These are phyloP conservation scores for Tephrocybe sp. DNA, from an alignment of 768 basidiomycete species.

Conservation along the genomic window DNA sequence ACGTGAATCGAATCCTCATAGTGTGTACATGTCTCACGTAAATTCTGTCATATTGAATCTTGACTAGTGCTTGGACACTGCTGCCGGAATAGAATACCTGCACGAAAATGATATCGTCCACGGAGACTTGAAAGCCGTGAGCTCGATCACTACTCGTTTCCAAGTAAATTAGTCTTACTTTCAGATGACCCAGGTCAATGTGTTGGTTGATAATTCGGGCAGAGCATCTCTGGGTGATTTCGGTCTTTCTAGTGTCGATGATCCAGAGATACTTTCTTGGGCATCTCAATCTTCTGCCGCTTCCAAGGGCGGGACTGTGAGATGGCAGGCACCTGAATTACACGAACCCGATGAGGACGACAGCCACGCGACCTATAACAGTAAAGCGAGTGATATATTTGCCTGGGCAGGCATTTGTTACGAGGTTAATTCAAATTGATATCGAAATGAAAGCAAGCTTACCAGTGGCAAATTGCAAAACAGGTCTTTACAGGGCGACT, in stretches of 20 bases:
- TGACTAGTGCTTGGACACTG: constrained; percentile 21
- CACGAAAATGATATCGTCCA: constrained; percentile 9
- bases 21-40: constrained; percentile 19
- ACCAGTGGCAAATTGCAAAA: background rate
- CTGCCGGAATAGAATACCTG: constrained; percentile 17
- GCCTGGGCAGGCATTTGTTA: constrained; percentile 20
- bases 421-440: constrained; percentile 4
- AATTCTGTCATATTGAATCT: background rate
- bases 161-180: too few species aligned
- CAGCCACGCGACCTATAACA: background rate
- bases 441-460: background rate
- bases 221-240: constrained; percentile 27
- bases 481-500: constrained; percentile 5
- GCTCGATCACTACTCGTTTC: background rate
- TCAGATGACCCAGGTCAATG: constrained; percentile 19
- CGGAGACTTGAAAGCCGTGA: constrained; percentile 1
- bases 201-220: constrained; percentile 21
- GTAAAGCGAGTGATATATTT: constrained; percentile 26
- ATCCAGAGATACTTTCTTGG: constrained; percentile 16
- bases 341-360: constrained; percentile 1
- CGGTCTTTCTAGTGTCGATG: constrained; percentile 22
- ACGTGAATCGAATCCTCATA: constrained; percentile 25
- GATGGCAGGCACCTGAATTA: constrained; percentile 30
- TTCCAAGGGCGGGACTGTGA: constrained; percentile 18
- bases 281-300: constrained; percentile 13